Base-by-base conservation (phyloP, 2,329 filamentous ascomycete genomes). In the Hymenoscyphus salicellus region DNA sequence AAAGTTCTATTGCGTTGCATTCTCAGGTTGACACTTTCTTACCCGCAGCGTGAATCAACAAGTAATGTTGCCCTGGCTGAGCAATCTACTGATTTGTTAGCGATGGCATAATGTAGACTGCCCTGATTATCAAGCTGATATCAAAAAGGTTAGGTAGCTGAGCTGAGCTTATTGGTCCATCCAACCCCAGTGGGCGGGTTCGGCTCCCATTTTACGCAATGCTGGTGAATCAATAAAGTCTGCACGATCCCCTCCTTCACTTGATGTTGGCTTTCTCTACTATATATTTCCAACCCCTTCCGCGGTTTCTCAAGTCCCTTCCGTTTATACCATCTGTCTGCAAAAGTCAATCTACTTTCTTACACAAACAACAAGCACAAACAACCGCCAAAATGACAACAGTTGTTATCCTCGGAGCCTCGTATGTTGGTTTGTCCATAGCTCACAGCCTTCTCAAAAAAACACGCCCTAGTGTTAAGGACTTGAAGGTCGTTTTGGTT, bases 341-440 rank as follows among this genome's bases (percentile, higher is more conserved):
- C 46, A 26, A 52, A 11, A 20, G 10, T 4, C 10, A 16, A 11
- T 5, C 7, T 26, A 4, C 20, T 6, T 30, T 6, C 17, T n/a
- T n/a, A 43, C 41, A n/a, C 14, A 43, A 43, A 43, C 23, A 26
- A 20, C 8, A 52, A 52, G 20, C n/a, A 20, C 46, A 23, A 52
- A 52, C n/a, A 52, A 60, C 10, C 26, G 20, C 61, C 30, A 65
- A 33, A 16, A 73, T 73, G 72, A n/a, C 65, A 30, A 73, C 69
- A 17, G 81, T 85, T 63, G 73, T 86, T 60, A 77, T 87, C 38
- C 74, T 87, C 1, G 84, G 84, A 30, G 82, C 79, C n/a, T 84
- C 83, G 6, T 85, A 82, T 69, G 82, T 74, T 20, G 84, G 84
- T 36, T 65, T 85, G 2, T 80, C 78, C 8, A 76, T 77, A 2